phyloP scores from a whole-genome alignment of 192 early-diverging fungal species.

The Chytriomyces sp. region DNA sequence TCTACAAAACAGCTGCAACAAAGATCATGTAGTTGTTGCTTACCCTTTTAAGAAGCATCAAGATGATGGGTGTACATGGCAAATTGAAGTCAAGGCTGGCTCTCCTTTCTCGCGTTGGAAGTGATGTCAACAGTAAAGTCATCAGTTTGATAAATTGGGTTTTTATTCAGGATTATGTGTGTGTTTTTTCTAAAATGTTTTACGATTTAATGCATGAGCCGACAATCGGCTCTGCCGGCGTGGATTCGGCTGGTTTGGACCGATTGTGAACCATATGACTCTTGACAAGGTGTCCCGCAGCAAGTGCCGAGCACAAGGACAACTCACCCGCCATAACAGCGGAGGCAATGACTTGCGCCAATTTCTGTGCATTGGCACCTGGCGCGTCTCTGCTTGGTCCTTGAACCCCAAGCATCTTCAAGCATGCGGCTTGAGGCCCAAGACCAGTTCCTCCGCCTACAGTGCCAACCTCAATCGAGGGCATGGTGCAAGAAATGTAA shows the following conservation, averaged over 20 bases:
- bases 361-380: conserved; percentile 81
- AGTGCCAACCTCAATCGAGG: conserved; percentile 92
- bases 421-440: conserved; percentile 81
- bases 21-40: conserved; percentile 23
- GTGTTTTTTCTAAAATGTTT: background rate
- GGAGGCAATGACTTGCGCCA: conserved; percentile 86
- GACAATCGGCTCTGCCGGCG: conserved; percentile 8
- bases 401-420: conserved; percentile 86
- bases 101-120: background rate
- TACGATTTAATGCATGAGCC: conserved; percentile 45
- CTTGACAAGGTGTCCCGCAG: conserved; percentile 87
- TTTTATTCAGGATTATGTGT: too few species aligned
- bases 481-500: conserved; percentile 90
- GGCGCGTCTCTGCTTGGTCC: conserved; percentile 79
- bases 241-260: conserved; percentile 1
- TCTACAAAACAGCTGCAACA: conserved; percentile 57
- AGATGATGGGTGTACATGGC: background rate
- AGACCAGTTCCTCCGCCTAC: conserved; percentile 89
- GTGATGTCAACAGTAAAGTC: background rate
- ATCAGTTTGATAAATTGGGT: too few species aligned
- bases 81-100: background rate
- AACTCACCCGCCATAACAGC: conserved; percentile 93
- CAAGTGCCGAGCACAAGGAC: conserved; percentile 81
- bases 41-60: background rate
- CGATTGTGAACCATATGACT: conserved; percentile 89